Evolutionary conservation across 805 yeast species (phyloP).

Genomic region (Metschnikowia borealis): DNA sequence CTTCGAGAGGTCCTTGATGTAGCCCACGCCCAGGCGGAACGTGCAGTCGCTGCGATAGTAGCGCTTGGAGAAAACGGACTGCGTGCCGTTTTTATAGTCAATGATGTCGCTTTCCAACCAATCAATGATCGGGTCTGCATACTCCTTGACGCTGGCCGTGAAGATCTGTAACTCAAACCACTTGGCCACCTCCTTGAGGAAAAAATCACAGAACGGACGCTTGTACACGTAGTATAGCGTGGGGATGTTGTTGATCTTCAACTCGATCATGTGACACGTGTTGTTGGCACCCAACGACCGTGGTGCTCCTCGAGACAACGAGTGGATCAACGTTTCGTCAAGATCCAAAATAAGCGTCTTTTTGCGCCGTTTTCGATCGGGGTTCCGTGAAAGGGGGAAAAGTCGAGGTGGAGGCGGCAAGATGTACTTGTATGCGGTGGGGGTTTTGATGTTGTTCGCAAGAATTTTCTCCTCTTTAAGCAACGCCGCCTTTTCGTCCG

Average conservation of each 20-base stretch:
- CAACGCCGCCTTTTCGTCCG: constrained; percentile 33
- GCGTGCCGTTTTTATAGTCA: constrained; percentile 14
- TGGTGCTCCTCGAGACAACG: constrained; percentile 66
- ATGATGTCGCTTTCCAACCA: constrained; percentile 69
- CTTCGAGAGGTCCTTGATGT: constrained; percentile 50
- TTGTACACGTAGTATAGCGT: constrained; percentile 87
- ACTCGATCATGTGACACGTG: constrained; percentile 71
- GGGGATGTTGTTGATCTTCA: constrained; percentile 61
- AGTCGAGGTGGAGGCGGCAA: constrained; percentile 45
- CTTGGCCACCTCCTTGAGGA: constrained; percentile 67
- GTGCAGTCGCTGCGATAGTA: constrained; percentile 80
- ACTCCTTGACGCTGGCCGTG: constrained; percentile 91
- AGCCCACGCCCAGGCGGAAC: constrained; percentile 74
- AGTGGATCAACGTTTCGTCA: constrained; percentile 93
- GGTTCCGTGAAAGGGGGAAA: constrained; percentile 39
- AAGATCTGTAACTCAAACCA: constrained; percentile 91
- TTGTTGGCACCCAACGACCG: constrained; percentile 34
- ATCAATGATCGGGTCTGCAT: constrained; percentile 96
- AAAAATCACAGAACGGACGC: constrained; percentile 86
- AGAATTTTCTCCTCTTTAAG: constrained; percentile 39
- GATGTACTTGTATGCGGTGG: constrained; percentile 40
- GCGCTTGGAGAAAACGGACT: constrained; percentile 48
- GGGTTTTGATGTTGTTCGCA: constrained; percentile 39
- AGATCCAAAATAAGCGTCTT: constrained; percentile 83
- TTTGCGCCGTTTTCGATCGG: constrained; percentile 33